Conservation (phyloP, 2,329 filamentous ascomycete genomes). For the Lojkania enalia region DNA sequence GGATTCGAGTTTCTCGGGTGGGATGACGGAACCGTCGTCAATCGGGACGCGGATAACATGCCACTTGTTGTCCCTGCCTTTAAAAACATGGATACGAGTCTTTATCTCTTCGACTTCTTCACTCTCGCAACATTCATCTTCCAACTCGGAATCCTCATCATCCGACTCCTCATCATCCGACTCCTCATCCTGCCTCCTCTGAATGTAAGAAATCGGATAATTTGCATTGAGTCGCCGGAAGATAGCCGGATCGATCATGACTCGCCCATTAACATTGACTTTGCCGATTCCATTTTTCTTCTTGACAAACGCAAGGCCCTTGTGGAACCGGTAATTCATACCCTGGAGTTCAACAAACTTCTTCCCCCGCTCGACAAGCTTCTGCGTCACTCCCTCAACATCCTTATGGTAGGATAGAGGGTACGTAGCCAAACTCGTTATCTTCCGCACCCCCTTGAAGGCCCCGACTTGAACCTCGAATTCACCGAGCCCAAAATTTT, state of each 20-base stretch:
- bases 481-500: constrained; percentile 75
- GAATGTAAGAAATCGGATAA: constrained; percentile 73
- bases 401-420: constrained; percentile 81
- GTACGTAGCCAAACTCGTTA: constrained; percentile 75
- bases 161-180: constrained; percentile 56
- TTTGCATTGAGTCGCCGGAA: constrained; percentile 86
- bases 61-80: constrained; percentile 55
- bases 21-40: constrained; percentile 59
- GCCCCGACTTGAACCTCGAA: constrained; percentile 69
- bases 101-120: constrained; percentile 24
- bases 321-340: constrained; percentile 79
- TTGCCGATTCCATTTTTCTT: constrained; percentile 74
- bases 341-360: constrained; percentile 81
- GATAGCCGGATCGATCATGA: constrained; percentile 85
- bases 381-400: constrained; percentile 61
- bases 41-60: constrained; percentile 59
- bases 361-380: constrained; percentile 78
- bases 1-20: constrained; percentile 61
- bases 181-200: constrained; percentile 66
- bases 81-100: constrained; percentile 45
- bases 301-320: constrained; percentile 84
- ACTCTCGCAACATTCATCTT: constrained; percentile 43
- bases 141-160: constrained; percentile 55
- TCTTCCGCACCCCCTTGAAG: constrained; percentile 82
- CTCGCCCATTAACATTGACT: constrained; percentile 81